Percentiles rank a stretch among this genome's conserved stretches.
Evolutionary conservation across 1,284 basidiomycete genomes (phyloP).

Genomic region (Lignosus rhinocerotis): DNA sequence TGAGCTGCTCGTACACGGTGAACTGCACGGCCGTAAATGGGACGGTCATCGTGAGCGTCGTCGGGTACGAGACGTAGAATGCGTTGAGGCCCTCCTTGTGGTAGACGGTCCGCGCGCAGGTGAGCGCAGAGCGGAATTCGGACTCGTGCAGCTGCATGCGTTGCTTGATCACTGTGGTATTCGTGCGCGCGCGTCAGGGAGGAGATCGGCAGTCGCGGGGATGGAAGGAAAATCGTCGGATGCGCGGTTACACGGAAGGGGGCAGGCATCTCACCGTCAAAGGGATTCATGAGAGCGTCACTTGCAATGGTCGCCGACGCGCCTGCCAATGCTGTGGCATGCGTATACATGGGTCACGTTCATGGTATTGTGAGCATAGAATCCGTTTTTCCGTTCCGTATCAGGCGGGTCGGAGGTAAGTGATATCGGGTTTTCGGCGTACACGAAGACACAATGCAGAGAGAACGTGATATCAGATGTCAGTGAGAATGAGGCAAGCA

Average conservation of each 20-base stretch:
- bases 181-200: constrained; percentile 7
- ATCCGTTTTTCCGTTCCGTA: background rate
- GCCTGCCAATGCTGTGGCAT: constrained; percentile 77
- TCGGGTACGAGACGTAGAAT: constrained; percentile 99
- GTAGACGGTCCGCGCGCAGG: constrained; percentile 85
- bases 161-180: constrained; percentile 89
- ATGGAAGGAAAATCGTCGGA: constrained; percentile 8
- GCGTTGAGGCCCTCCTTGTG: constrained; percentile 84
- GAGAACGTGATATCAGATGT: background rate
- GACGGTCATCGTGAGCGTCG: constrained; percentile 94
- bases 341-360: background rate
- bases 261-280: constrained; percentile 76
- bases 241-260: constrained; percentile 8
- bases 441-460: background rate
- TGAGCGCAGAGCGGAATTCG: constrained; percentile 80
- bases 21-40: constrained; percentile 99
- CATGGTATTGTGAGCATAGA: background rate
- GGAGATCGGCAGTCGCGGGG: background rate
- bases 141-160: constrained; percentile 98
- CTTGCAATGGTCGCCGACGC: constrained; percentile 93
- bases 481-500: background rate
- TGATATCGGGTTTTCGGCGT: background rate
- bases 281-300: constrained; percentile 99
- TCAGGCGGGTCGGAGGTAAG: background rate
- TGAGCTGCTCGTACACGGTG: constrained; percentile 94